A percentile compares a stretch with the other conserved stretches of the same genome.
These are phyloP conservation scores for Pisolithus microcarpus DNA, from an alignment of 768 basidiomycete species.

Conservation along the genomic window DNA sequence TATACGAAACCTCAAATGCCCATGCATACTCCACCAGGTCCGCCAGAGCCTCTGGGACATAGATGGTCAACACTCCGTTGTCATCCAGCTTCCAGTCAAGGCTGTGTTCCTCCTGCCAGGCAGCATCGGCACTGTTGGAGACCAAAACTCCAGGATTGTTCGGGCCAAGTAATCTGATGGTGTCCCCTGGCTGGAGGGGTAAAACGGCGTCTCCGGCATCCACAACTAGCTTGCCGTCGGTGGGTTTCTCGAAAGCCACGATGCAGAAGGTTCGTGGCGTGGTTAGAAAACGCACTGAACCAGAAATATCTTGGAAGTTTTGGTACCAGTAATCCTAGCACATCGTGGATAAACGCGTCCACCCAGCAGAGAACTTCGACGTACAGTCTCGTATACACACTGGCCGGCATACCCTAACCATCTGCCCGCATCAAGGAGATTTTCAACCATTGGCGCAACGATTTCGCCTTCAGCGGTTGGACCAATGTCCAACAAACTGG, in stretches of 20 bases:
- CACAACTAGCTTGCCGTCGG: conserved; percentile 28
- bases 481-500: conserved; percentile 45
- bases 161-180: conserved; percentile 35
- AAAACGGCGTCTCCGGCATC: conserved; percentile 28
- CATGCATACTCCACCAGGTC: conserved; percentile 30
- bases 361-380: conserved; percentile 9
- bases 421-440: conserved; percentile 42
- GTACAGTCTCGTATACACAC: conserved; percentile 48
- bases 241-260: conserved; percentile 35
- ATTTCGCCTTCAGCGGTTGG: conserved; percentile 51
- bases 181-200: conserved; percentile 39
- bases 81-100: conserved; percentile 28
- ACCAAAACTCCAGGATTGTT: background rate
- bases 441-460: conserved; percentile 39
- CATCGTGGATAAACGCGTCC: background rate
- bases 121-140: background rate
- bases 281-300: conserved; percentile 39
- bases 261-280: conserved; percentile 48
- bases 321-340: conserved; percentile 43
- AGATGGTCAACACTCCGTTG: conserved; percentile 25
- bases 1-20: conserved; percentile 35
- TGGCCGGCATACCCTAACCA: conserved; percentile 46
- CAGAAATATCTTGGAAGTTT: conserved; percentile 31
- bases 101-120: background rate
- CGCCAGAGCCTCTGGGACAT: conserved; percentile 20